Base-by-base conservation (phyloP, 1,284 basidiomycete genomes). In the Apiotrichum brassicae region DNA sequence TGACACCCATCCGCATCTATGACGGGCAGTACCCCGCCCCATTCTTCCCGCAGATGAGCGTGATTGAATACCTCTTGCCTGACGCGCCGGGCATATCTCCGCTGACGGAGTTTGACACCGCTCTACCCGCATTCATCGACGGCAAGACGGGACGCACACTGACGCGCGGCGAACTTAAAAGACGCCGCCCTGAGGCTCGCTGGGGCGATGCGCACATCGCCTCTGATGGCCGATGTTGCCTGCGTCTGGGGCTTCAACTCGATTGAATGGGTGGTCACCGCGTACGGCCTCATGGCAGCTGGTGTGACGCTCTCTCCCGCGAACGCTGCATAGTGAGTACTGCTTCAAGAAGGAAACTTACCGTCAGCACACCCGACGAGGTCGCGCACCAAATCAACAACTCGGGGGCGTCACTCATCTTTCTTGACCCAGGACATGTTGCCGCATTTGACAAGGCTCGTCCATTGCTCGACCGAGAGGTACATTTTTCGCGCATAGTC, bases 201-300 rank as follows among this genome's bases (percentile, higher is more conserved):
- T 8, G 14, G 9, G 28, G 28, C 28, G 9, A 30, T 30, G 28
- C 28, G 14, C 28, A 30, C 28, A 8, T 8, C 8, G 8, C n/a
- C n/a, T n/a, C 28, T 30, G 8, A 14, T 9, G 28, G 28, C 28
- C 14, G 28, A 30, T 8, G 28, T 30, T 30, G 28, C 28, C 6
- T 63, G 62, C 33, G 55, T 73, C 26, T 73, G 70, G 49, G 62
- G 68, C 8, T 57, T 73, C 3, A 87, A 87, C 65, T 79, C 76
- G 11, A 58, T 87, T 26, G 73, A 76, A 24, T 87, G 81, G 78
- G 81, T 84, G 0, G 72, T 84, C 38, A 76, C 79, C 12, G 62
- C 82, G 4, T 78, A 81, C 37, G 85, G 81, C 4, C 59, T 75
- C 77, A 59, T 71, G 42, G 64, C 66, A 1, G 58, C 61, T 8